Percentiles rank a stretch among this genome's conserved stretches.
These are phyloP conservation scores for Didymella glomerata DNA, from an alignment of 2,329 filamentous ascomycete species.

Conservation along the genomic window DNA sequence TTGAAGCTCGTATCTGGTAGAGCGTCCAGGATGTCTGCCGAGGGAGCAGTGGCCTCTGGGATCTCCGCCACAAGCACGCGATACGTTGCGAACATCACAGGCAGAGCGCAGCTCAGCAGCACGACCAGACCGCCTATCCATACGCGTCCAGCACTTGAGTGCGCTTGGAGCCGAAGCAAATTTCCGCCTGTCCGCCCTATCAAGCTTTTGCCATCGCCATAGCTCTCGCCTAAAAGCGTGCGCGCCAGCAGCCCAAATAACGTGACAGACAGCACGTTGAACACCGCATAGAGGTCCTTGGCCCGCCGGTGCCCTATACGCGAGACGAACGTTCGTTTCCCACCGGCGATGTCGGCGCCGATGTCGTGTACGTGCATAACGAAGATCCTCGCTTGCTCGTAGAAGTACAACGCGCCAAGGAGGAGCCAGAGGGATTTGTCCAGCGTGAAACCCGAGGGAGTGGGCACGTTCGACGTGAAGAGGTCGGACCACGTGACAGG, in stretches of 20 bases:
- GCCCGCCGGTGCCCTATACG: slow-evolving; percentile 13
- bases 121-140: slow-evolving; percentile 12
- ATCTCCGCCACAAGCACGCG: slow-evolving; percentile 11
- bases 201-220: slow-evolving; percentile 6
- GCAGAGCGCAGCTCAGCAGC: slow-evolving; percentile 14
- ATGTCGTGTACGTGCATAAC: slow-evolving; percentile 15
- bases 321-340: slow-evolving; percentile 14
- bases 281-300: slow-evolving; percentile 13
- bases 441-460: slow-evolving; percentile 12
- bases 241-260: slow-evolving; percentile 11
- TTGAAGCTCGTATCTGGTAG: not conserved
- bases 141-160: slow-evolving; percentile 6
- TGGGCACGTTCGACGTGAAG: slow-evolving; percentile 10
- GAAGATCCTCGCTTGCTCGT: slow-evolving; percentile 12
- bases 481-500: slow-evolving; percentile 12
- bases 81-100: slow-evolving; percentile 10
- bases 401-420: slow-evolving; percentile 12
- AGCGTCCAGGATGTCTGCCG: not conserved
- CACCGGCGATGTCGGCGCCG: slow-evolving; percentile 1
- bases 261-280: slow-evolving; percentile 8
- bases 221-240: slow-evolving; percentile 6
- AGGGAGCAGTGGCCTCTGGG: slow-evolving; percentile 4
- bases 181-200: slow-evolving; percentile 8
- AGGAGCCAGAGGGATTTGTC: slow-evolving; percentile 13
- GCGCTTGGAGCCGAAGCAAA: slow-evolving; percentile 2